Percentiles rank a stretch among this genome's conserved stretches.
phyloP scores from a whole-genome alignment of 192 early-diverging fungal species.

The Dissophora globulifera region DNA sequence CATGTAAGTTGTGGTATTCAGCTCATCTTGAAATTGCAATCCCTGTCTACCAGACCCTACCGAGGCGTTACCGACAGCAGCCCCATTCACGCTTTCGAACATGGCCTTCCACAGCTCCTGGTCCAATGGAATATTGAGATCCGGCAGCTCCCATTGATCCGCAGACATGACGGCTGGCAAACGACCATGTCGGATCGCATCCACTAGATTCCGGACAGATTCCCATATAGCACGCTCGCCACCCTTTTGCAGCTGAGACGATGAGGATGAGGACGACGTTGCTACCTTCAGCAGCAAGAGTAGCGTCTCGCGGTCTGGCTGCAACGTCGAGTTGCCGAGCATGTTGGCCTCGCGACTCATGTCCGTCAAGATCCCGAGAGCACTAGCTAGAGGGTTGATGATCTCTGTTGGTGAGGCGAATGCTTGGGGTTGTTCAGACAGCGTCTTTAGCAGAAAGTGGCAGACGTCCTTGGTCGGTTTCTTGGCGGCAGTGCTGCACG shows the following conservation, averaged over 20 bases:
- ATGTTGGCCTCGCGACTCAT: constrained; percentile 50
- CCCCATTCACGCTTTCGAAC: constrained; percentile 29
- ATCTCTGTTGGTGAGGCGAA: constrained; percentile 9
- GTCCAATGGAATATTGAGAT: constrained; percentile 25
- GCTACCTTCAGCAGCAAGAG: constrained; percentile 31
- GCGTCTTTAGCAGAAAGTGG: constrained; percentile 28
- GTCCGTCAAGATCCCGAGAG: constrained; percentile 39
- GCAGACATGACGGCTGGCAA: constrained; percentile 38
- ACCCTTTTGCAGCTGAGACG: neutral
- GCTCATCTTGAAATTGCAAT: neutral
- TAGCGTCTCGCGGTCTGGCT: constrained; percentile 38
- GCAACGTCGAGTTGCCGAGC: constrained; percentile 15
- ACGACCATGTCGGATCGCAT: constrained; percentile 43
- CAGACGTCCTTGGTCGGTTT: constrained; percentile 21
- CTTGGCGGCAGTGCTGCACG: neutral
- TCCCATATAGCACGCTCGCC: constrained; percentile 9
- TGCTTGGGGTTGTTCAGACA: constrained; percentile 23
- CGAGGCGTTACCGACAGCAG: neutral
- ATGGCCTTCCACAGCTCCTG: constrained; percentile 35
- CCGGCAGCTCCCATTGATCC: constrained; percentile 49
- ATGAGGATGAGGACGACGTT: neutral
- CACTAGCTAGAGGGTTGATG: constrained; percentile 26
- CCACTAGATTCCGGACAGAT: constrained; percentile 26
- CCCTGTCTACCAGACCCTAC: no score
- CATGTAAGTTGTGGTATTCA: constrained; percentile 21